Base-by-base conservation (phyloP, 2,329 filamentous ascomycete species). In the Neonectria punicea region DNA sequence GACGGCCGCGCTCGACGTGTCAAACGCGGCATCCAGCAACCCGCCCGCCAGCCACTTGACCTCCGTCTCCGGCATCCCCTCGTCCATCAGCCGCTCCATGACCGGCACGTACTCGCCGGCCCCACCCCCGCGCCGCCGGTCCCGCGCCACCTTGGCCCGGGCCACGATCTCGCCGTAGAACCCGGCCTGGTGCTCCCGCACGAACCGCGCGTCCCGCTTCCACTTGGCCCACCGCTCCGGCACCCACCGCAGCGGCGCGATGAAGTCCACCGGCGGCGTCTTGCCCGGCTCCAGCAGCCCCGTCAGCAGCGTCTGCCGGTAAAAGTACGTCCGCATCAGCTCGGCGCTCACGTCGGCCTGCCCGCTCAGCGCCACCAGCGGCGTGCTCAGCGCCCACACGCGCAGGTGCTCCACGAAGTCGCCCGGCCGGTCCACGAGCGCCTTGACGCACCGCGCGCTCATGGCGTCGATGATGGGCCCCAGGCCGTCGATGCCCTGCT, bases 241-340 rank as follows among this genome's bases (percentile, higher is more conserved):
- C 0, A 74, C 14, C 62, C 67, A 70, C 5, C 67, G 43, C 43
- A 76, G 55, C 11, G 68, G 57, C 1, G 68, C 68, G 9, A 76
- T 65, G 5, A 75, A 58, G 43, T 75, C 74, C 0, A 76, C 74
- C 0, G 73, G 74, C 1, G 74, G 74, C 13, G 72, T 68, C 28
- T 63, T 71, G 0, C 70, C 73, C 8, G 74, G 74, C 41, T 70
- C 72, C 9, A 76, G 58, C 1, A 75, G 68, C 1, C 66, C 32
- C 9, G 75, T 66, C 61, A 75, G 69, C 44, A 64, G 56, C 22
- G 65, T 49, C 54, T 76, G 74, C 3, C 67, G 65, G 13, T 57
- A 58, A 30, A 73, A 76, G 25, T 69, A 75, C 10, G 62, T 58
- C 10, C 41, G 43, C 0, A 69, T 54, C 25, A 73, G 66, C 1